Percentiles rank a stretch among this genome's conserved stretches.
Conservation (phyloP, 352 stramenopile genomes). For the Peronospora belbahrii region DNA sequence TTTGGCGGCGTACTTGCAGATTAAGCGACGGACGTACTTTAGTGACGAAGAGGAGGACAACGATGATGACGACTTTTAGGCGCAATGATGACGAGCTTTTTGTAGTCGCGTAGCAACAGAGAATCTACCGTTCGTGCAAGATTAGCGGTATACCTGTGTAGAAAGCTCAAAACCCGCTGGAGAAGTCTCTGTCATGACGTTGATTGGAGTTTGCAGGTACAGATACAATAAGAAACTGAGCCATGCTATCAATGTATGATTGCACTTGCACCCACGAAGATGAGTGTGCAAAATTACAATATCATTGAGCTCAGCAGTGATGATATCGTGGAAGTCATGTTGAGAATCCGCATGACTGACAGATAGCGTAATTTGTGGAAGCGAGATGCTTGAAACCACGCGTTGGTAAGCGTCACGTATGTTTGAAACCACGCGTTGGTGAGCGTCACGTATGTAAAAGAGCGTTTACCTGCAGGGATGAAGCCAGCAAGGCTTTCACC, state of each 20-base stretch:
- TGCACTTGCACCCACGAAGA: constrained; percentile 42
- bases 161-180: constrained; percentile 35
- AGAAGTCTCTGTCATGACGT: no score
- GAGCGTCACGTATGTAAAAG: no score
- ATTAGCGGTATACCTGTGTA: no score
- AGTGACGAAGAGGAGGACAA: constrained; percentile 83
- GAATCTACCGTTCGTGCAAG: no score
- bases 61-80: constrained; percentile 56
- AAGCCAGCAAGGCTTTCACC: constrained; percentile 61
- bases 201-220: no score
- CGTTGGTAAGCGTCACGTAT: constrained; percentile 34
- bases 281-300: constrained; percentile 30
- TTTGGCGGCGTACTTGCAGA: constrained; percentile 27
- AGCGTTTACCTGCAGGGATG: constrained; percentile 58
- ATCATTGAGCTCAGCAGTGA: constrained; percentile 45
- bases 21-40: constrained; percentile 85
- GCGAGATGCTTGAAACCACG: constrained; percentile 24
- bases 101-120: background rate
- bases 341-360: constrained; percentile 32
- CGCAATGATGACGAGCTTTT: background rate
- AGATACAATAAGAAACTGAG: constrained; percentile 60
- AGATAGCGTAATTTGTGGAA: constrained; percentile 31
- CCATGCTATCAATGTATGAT: constrained; percentile 68
- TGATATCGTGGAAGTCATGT: constrained; percentile 47
- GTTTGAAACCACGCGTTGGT: no score